These are phyloP conservation scores for Lichtheimia ornata DNA, from an alignment of 371 early-diverging fungal genomes.

Conservation along the genomic window DNA sequence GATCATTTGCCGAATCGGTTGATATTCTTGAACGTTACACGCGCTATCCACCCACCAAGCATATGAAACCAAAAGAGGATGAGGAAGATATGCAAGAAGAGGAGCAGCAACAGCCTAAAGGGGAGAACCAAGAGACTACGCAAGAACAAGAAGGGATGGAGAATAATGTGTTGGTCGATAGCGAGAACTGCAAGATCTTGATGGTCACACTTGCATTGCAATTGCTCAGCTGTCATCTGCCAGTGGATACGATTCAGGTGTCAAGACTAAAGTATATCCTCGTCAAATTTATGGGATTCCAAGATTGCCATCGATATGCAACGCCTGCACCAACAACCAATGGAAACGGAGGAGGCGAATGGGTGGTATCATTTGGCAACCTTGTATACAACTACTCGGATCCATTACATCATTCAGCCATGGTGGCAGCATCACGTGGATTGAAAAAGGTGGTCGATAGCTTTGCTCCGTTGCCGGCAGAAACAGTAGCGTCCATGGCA, in stretches of 20 bases:
- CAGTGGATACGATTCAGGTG: constrained; percentile 36
- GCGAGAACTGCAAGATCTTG: constrained; percentile 42
- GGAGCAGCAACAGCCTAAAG: too few species aligned
- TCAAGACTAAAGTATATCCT: constrained; percentile 43
- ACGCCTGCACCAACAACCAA: constrained; percentile 7
- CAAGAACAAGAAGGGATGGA: not conserved
- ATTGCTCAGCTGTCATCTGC: constrained; percentile 50
- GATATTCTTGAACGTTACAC: constrained; percentile 39
- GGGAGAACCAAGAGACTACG: not conserved
- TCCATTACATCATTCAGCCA: constrained; percentile 31
- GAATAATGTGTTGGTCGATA: constrained; percentile 16
- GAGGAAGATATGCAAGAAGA: not conserved
- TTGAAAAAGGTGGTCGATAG: constrained; percentile 56
- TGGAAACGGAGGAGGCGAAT: constrained; percentile 22
- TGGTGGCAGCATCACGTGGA: constrained; percentile 42
- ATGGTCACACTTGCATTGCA: constrained; percentile 53
- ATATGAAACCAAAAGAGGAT: not conserved
- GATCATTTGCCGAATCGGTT: constrained; percentile 16
- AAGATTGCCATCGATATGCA: constrained; percentile 35
- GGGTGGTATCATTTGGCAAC: constrained; percentile 37
- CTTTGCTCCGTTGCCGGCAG: constrained; percentile 47
- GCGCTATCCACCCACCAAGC: constrained; percentile 12
- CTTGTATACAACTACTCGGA: constrained; percentile 37
- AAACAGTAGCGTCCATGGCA: constrained; percentile 42
- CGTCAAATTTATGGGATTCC: constrained; percentile 44